Percentiles rank a stretch among this genome's conserved stretches.
phyloP scores from a whole-genome alignment of 352 stramenopile species.

The Pythium phragmitis region DNA sequence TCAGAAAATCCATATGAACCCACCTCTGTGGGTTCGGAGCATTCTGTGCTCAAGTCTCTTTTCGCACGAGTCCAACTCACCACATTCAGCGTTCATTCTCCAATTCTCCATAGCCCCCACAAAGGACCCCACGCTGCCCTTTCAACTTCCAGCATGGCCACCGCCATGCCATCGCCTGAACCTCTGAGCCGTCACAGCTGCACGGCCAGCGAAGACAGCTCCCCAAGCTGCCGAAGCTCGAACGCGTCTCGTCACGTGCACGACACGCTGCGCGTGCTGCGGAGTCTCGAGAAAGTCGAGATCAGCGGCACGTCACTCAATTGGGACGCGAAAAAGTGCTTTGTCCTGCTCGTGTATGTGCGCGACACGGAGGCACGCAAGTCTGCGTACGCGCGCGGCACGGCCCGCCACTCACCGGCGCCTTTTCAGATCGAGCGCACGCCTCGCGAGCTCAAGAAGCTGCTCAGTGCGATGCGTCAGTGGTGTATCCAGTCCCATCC shows the following conservation, averaged over 20 bases:
- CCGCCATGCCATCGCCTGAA: too few relatives aligned
- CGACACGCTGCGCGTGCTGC: constrained; percentile 13
- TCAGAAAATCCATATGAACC: too few relatives aligned
- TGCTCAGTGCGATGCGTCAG: constrained; percentile 10
- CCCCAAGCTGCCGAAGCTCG: background rate
- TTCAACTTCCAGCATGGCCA: too few relatives aligned
- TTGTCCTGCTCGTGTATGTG: constrained; percentile 11
- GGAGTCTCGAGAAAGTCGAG: constrained; percentile 11
- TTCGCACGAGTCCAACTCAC: too few relatives aligned
- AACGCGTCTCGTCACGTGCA: background rate
- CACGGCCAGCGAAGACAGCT: background rate
- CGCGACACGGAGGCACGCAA: constrained; percentile 7
- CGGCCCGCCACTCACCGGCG: background rate
- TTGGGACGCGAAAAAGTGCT: constrained; percentile 16
- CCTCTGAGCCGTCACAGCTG: background rate
- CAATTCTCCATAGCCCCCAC: too few relatives aligned
- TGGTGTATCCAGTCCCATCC: background rate
- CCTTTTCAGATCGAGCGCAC: constrained; percentile 27
- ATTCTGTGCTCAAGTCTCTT: too few relatives aligned
- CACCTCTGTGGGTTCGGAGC: too few relatives aligned
- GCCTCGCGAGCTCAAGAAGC: constrained; percentile 5
- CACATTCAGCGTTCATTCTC: too few relatives aligned
- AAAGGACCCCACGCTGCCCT: too few relatives aligned
- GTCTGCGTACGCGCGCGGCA: background rate
- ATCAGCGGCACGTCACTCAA: constrained; percentile 13